phyloP scores from a whole-genome alignment of 2,329 filamentous ascomycete genomes.

The Chrysosporium queenslandicum region DNA sequence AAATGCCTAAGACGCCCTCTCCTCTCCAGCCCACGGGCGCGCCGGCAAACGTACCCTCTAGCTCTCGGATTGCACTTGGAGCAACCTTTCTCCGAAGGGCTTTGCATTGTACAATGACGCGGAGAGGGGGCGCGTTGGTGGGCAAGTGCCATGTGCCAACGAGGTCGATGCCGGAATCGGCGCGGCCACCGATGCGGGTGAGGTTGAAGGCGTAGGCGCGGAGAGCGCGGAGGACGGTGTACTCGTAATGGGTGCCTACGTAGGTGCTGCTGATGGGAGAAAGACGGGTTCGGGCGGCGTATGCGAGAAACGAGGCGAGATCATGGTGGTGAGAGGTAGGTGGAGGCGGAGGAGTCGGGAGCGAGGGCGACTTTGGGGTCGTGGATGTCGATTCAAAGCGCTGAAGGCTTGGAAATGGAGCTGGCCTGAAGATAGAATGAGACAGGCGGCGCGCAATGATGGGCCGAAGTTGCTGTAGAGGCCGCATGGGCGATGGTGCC shows the following conservation, averaged over 20 bases:
- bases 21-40: constrained; percentile 65
- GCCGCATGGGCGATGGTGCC: neutral
- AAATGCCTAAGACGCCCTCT: constrained; percentile 54
- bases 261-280: constrained; percentile 33
- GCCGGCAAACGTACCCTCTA: constrained; percentile 59
- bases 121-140: constrained; percentile 27
- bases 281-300: constrained; percentile 32
- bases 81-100: constrained; percentile 33
- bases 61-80: constrained; percentile 38
- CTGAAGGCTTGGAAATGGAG: neutral
- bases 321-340: constrained; percentile 30
- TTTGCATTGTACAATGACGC: constrained; percentile 41
- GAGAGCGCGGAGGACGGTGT: constrained; percentile 34
- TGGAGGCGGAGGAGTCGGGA: constrained; percentile 22
- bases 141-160: constrained; percentile 39
- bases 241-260: constrained; percentile 41
- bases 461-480: neutral
- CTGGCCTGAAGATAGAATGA: neutral
- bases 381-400: constrained; percentile 9
- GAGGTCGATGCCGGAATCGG: constrained; percentile 40
- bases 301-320: constrained; percentile 33
- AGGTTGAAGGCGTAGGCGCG: constrained; percentile 33
- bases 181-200: constrained; percentile 37
- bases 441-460: neutral
- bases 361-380: neutral